Evolutionary conservation across 1,139 yeast genomes (phyloP), one percentile per base, ranked within the genome.

Genomic region (Kurtzmaniella quercitrusa): DNA sequence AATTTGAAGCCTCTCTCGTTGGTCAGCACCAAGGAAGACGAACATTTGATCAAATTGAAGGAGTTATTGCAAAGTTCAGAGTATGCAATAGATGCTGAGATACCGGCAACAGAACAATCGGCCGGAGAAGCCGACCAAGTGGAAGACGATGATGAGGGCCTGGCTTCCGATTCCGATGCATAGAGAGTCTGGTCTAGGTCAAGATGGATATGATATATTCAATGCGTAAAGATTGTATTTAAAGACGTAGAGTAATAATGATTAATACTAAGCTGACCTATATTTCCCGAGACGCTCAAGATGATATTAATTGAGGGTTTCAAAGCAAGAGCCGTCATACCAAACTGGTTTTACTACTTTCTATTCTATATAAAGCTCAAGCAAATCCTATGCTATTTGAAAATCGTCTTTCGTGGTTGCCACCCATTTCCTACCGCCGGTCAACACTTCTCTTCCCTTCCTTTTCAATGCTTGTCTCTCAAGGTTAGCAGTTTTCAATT

Each of bases 1-100:
- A 54, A 85, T 25, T 77, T 84, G 56, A 84, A 77, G 55, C 96
- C 98, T 11, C 71, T 85, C 38, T 89, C 88, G 54, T 70, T 90
- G 50, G 84, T 81, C 11, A 18, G 23, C n/a, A 69, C 63, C 25
- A 68, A 72, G 12, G 77, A 79, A 41, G 75, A 77, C 37, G 73
- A 70, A 17, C 23, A 36, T 21, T 21, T 36, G 38, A n/a, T 6
- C 12, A 65, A 69, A 52, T 70, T 91, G 53, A 68, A 70, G 41
- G 81, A 81, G 50, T 66, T 81, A 39, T 73, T 91, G 52, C 88
- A 88, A 55, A 81, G 90, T 49, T 96, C 97, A 0, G 95, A 88
- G 60, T 82, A 80, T 54, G 94, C 95, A 11, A 64, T 67, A 34
- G 60, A 71, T 1, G 62, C 68, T 69, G 75, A 70, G 49, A 53